phyloP scores from a whole-genome alignment of 768 basidiomycete species.

The Fomitopsis serialis region DNA sequence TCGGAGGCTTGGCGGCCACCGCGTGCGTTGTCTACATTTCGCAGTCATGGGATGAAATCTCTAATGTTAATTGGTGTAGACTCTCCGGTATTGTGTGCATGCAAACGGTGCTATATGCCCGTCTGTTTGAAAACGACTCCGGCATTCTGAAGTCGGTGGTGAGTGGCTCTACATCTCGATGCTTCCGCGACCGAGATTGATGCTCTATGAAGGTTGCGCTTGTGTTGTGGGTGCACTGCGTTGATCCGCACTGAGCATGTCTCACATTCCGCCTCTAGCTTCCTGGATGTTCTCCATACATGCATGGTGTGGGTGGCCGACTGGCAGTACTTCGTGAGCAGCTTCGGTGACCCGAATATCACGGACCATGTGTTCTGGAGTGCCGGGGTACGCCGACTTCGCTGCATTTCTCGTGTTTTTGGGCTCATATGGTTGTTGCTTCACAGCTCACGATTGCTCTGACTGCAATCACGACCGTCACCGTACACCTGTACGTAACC shows the following conservation, averaged over 20 bases:
- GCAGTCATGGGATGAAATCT: neutral
- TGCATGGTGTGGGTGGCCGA: conserved; percentile 15
- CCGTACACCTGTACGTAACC: conserved; percentile 18
- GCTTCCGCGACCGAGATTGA: neutral
- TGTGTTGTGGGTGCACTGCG: conserved; percentile 10
- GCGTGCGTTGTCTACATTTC: conserved; percentile 9
- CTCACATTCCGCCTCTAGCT: conserved; percentile 6
- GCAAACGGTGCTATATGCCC: conserved; percentile 19
- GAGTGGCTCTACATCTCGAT: neutral
- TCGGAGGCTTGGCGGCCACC: conserved; percentile 21
- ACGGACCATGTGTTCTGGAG: conserved; percentile 19
- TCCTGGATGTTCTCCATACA: conserved; percentile 21
- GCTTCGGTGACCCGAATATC: conserved; percentile 13
- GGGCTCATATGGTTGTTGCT: neutral
- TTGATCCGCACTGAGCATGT: neutral
- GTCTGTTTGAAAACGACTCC: conserved; percentile 16
- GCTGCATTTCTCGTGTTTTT: neutral
- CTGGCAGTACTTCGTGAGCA: conserved; percentile 19
- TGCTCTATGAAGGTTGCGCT: conserved; percentile 8
- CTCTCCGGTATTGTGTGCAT: conserved; percentile 21
- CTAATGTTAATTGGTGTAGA: conserved; percentile 4
- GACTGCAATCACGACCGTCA: conserved; percentile 19
- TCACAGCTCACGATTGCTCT: conserved; percentile 14
- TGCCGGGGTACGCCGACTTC: conserved; percentile 6
- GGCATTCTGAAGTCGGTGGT: conserved; percentile 15